Evolutionary conservation across 257 asterid genomes (phyloP), one percentile per base, ranked within the genome.

Genomic region (Lithospermum erythrorhizon): DNA sequence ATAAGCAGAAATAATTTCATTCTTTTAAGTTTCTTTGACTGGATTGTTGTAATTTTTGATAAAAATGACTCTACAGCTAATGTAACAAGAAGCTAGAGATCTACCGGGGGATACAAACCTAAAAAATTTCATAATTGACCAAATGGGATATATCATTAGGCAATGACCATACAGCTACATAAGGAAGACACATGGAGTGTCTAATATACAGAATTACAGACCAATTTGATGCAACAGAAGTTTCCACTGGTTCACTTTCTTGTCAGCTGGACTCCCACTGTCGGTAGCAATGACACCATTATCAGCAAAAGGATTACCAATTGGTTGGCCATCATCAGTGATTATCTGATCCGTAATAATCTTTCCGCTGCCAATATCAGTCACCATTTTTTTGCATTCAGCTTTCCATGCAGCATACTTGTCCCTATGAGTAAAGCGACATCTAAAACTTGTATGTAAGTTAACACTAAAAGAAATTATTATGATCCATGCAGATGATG

Each of bases 211-310:
- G 5, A 6, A 27, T 57, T 67, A 74, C 91, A 52, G 61, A 90
- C 98, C 98, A 65, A 90, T 90, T 72, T 90, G 98, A 72, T 83
- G 81, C 67, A 90, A 82, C 75, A 55, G 65, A 67, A 73, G 82
- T 83, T 67, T 83, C 98, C 98, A 90, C 61, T 82, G 89, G 68
- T 75, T 73, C 81, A 73, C 78, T 59, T 69, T 87, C 68, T 75
- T 76, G 68, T 85, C 91, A 30, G 56, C 21, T 14, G 72, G 45
- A 68, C 22, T 18, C 23, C 76, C 78, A 65, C 68, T 63, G 58
- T 64, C 32, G 68, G 57, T 68, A 53, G 82, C 65, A 55, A 53
- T 29, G 59, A 32, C 70, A 61, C 29, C 65, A 24, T 48, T 41
- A 47, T 61, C 48, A 63, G 61, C 74, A 41, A 68, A 59, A 64